A percentile compares a stretch with the other conserved stretches of the same genome.
These are phyloP conservation scores for Barnettozyma botsteinii DNA, from an alignment of 805 yeast species.

Conservation along the genomic window DNA sequence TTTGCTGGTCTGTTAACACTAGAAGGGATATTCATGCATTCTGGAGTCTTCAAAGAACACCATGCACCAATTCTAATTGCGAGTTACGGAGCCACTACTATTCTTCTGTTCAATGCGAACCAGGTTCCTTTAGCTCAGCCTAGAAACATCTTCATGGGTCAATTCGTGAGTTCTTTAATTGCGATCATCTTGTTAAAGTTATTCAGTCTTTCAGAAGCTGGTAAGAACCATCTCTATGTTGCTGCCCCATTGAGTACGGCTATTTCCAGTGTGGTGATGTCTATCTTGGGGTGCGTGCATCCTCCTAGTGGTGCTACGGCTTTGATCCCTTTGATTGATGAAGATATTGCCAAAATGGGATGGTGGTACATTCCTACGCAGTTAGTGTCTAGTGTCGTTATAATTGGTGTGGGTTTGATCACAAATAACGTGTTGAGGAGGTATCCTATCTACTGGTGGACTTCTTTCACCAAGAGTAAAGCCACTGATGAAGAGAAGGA, in stretches of 20 bases:
- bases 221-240: slow-evolving; percentile 46
- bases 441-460: slow-evolving; percentile 63
- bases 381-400: slow-evolving; percentile 41
- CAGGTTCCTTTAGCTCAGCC: slow-evolving; percentile 62
- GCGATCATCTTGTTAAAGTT: slow-evolving; percentile 52
- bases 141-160: slow-evolving; percentile 51
- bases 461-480: slow-evolving; percentile 12
- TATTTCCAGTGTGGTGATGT: slow-evolving; percentile 47
- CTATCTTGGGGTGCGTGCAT: slow-evolving; percentile 50
- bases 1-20: slow-evolving; percentile 41
- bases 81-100: slow-evolving; percentile 58
- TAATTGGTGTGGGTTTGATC: slow-evolving; percentile 44
- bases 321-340: slow-evolving; percentile 47
- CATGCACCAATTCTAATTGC: slow-evolving; percentile 47
- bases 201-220: slow-evolving; percentile 39
- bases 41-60: slow-evolving; percentile 33
- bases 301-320: slow-evolving; percentile 76
- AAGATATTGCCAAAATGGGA: slow-evolving; percentile 40
- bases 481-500: background rate
- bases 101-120: slow-evolving; percentile 50
- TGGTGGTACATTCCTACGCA: slow-evolving; percentile 64
- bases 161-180: slow-evolving; percentile 44
- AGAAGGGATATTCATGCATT: slow-evolving; percentile 39
- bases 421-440: slow-evolving; percentile 46
- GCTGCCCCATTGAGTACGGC: slow-evolving; percentile 56